A percentile compares a stretch with the other conserved stretches of the same genome.
Conservation (phyloP, 164 flowering plant species). For the Liriodendron chinense region DNA sequence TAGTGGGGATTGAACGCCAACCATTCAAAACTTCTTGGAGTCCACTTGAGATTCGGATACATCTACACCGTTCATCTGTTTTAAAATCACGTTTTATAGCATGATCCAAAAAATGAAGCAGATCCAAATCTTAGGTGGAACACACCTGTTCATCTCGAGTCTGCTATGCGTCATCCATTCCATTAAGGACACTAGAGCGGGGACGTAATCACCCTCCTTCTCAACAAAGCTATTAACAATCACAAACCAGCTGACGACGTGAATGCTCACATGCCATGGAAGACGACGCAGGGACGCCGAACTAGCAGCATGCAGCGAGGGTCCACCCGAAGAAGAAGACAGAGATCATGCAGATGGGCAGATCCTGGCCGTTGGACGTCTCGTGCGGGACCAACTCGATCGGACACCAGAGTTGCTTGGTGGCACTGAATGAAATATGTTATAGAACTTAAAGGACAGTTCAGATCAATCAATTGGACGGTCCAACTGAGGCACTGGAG, state of each 20-base stretch:
- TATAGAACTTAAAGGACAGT: no score
- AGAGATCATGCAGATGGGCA: conserved; percentile 35
- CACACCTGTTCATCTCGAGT: no score
- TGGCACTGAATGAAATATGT: conserved; percentile 17
- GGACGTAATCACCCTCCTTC: conserved; percentile 19
- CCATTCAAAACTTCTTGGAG: no score
- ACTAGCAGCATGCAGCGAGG: conserved; percentile 9
- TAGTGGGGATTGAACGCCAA: no score
- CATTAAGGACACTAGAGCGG: conserved; percentile 15
- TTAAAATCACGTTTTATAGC: no score
- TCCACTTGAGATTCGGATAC: no score
- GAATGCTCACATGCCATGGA: conserved; percentile 36
- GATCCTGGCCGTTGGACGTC: conserved; percentile 13
- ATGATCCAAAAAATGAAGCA: no score
- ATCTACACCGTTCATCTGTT: no score
- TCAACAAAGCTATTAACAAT: conserved; percentile 31
- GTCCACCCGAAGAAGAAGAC: conserved; percentile 40
- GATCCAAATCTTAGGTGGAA: no score
- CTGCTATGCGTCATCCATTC: no score
- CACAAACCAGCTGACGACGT: conserved; percentile 23
- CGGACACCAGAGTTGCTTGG: conserved; percentile 18
- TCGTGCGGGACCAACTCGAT: conserved; percentile 12
- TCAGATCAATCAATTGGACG: no score
- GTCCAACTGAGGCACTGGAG: no score
- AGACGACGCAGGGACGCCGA: conserved; percentile 32